These are phyloP conservation scores for Scedosporium dehoogii DNA, from an alignment of 2,329 filamentous ascomycete species.

Conservation along the genomic window DNA sequence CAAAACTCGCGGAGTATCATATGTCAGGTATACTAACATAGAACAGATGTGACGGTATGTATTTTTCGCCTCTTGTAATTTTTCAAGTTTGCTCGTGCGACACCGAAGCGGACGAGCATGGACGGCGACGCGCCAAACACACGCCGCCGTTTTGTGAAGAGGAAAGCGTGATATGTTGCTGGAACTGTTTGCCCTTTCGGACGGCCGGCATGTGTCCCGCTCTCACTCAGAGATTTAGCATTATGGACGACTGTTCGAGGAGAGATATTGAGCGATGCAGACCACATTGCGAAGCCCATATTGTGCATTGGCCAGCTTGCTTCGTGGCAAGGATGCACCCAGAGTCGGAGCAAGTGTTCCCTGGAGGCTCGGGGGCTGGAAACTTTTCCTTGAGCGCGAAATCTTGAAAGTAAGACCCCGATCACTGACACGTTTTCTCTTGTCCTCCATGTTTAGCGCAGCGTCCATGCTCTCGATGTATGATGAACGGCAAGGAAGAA, in stretches of 20 bases:
- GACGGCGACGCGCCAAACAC: background rate
- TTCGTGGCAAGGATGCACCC: background rate
- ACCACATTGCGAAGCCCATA: no score
- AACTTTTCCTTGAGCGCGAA: background rate
- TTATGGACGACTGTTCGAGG: no score
- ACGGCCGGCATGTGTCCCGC: no score
- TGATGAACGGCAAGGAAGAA: conserved; percentile 70
- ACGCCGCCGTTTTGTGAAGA: no score
- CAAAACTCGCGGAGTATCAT: background rate
- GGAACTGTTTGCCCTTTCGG: no score
- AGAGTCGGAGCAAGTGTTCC: background rate
- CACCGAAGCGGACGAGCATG: background rate
- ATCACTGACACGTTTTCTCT: background rate
- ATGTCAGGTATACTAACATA: background rate
- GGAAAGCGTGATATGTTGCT: no score
- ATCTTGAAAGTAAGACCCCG: background rate
- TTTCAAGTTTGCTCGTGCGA: background rate
- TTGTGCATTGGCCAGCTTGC: no score
- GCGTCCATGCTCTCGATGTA: conserved; percentile 67
- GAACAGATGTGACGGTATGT: conserved; percentile 56
- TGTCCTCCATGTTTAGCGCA: conserved; percentile 40
- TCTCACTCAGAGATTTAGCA: no score
- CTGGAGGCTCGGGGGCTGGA: background rate
- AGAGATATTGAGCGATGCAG: no score
- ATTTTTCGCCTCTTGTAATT: conserved; percentile 9